Evolutionary conservation across 345 rosid species (phyloP).

Genomic region (Isatis tinctoria): DNA sequence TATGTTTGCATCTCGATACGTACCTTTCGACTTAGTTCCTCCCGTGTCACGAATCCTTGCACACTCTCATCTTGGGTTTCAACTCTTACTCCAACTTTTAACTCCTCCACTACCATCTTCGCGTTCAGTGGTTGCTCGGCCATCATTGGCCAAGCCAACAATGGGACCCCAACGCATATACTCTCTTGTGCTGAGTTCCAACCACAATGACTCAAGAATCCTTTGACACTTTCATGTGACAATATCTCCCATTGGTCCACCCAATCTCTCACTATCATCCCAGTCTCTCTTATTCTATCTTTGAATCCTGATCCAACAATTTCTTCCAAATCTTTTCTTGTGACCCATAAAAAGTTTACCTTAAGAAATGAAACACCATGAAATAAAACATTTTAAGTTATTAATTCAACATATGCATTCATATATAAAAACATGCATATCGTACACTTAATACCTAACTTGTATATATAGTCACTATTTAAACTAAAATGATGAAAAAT

Average conservation of each 20-base stretch:
- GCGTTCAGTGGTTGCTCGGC: conserved; percentile 76
- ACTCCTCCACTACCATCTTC: conserved; percentile 58
- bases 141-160: conserved; percentile 77
- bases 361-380: background rate
- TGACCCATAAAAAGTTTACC: conserved; percentile 65
- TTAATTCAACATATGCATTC: background rate
- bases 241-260: conserved; percentile 63
- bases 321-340: conserved; percentile 38
- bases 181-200: conserved; percentile 82
- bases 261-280: conserved; percentile 64
- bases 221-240: conserved; percentile 49
- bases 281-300: conserved; percentile 44
- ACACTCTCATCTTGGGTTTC: conserved; percentile 41
- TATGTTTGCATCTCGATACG: background rate
- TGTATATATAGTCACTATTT: background rate
- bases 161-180: conserved; percentile 65
- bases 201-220: conserved; percentile 81
- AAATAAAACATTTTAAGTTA: background rate
- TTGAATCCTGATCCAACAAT: conserved; percentile 40
- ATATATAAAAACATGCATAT: background rate
- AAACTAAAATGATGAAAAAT: background rate
- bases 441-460: background rate
- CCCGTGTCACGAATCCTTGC: conserved; percentile 44
- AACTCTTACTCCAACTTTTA: conserved; percentile 54
- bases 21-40: conserved; percentile 40